Evolutionary conservation across 371 early-diverging fungal species (phyloP), one percentile per base, ranked within the genome.

Genomic region (Mucor piriformis): DNA sequence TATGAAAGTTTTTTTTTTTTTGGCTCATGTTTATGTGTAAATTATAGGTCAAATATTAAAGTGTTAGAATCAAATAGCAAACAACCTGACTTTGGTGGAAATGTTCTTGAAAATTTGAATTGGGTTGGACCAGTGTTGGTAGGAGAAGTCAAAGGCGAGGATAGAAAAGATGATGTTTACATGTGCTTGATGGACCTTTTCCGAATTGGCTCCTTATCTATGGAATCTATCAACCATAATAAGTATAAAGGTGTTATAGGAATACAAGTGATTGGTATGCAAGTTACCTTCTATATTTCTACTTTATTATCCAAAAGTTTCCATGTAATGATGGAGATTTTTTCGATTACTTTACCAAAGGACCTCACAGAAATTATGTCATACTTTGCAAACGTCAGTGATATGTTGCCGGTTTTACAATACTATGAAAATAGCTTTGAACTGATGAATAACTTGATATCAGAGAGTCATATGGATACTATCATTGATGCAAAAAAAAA

Each of bases 141-240:
- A 29, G 50, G 50, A 37, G 65, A 64, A 32, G 24, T 63, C 25
- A 73, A 73, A 59, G 67, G 62, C n/a, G 76, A 70, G 58, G 50
- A 74, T 57, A 54, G 68, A 69, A 71, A 78, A 64, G 67, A 64
- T 55, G 76, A 34, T 33, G 32, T 32, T 11, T 10, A 50, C 33
- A 6, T 33, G 6, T 50, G 35, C 34, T 12, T 50, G 16, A 16
- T 34, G 13, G 50, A 50, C 18, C 18, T 50, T 0, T 32, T 50
- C 15, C 32, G 50, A 4, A 50, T 50, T 34, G 50, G 50, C 12
- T 6, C 12, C 3, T 33, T 21, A 18, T 50, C 73, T 52, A 8
- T 27, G 1, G 33, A 40, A 15, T 18, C 50, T 16, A 57, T 57
- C 25, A 50, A 50, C 49, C 42, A 37, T 1, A 35, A 49, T 21